Evolutionary conservation across 2,329 filamentous ascomycete genomes (phyloP), one percentile per base, ranked within the genome.

Genomic region (Phaeomoniella chlamydospora): DNA sequence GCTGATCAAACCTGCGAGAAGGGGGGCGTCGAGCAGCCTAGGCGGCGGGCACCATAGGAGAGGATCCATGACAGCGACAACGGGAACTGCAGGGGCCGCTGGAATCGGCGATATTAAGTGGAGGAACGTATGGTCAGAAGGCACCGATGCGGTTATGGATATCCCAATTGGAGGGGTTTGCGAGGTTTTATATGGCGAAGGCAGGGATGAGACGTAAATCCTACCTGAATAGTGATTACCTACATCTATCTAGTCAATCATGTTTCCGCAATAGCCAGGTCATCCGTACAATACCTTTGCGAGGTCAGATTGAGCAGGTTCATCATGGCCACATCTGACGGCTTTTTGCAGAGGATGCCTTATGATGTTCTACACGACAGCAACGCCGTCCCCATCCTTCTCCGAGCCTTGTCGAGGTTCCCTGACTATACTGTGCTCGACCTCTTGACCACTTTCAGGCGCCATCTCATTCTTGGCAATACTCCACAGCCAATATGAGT

Each of bases 71-170:
- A 51, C 50, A 5, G 44, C 37, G 34, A 37, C 14, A 30, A 19
- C 11, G 17, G 29, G 26, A 26, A 18, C 17, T 41, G 31, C 32
- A 37, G 22, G 36, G 39, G 36, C 18, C 33, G 34, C 30, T 11
- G 15, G 40, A 29, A 37, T 17, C 31, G 16, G 47, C 47, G 11
- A 42, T 41, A 14, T 41, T 41, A 72, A 85, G 51, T 96, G 90
- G 88, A 77, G 70, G 50, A 70, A 68, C 39, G 68, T 93, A 13
- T 98, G 90, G 90, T 86, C 77, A 50, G 77, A 83, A 48, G 86
- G 90, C 13, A 98, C 90, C 0, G 90, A 98, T 65, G 90, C 86
- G 1, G 90, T 96, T 5, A 82, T 98, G 82, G 90, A 98, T 61
- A 79, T 98, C 34, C 90, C 90, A 5, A 72, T 96, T 45, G 87